Evolutionary conservation across 1,139 yeast genomes (phyloP), one percentile per base, ranked within the genome.

Genomic region (Scheffersomyces segobiensis): DNA sequence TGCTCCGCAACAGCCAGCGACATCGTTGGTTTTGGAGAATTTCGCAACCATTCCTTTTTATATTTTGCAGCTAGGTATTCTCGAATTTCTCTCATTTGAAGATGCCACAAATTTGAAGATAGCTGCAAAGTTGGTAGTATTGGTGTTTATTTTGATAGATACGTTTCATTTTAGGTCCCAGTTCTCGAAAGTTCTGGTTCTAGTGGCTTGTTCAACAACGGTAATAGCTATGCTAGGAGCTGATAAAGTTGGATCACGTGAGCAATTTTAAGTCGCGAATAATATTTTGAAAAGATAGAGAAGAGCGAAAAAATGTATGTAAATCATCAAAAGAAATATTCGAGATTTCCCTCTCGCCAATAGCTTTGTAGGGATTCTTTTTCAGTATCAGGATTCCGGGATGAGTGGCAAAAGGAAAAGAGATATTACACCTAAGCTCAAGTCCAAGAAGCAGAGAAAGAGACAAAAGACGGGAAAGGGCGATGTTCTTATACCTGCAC

Each of bases 361-460:
- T 17, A 32, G 42, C 42, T 32, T 32, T 32, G 17, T 32, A 14
- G 42, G 17, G 12, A 17, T 32, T 32, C 12, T 32, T 26, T 32
- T 12, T 14, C 42, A 32, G 7, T 32, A 10, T 14, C 7, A 32
- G 42, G 14, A 32, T 10, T 32, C 14, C 42, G 12, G 42, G 3
- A 32, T 32, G 42, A 64, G 62, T 53, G 62, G 65, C 57, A 73
- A 71, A 60, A 64, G 76, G 56, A 69, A 70, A 59, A 64, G 71
- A 56, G 68, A 64, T 17, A 50, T 52, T 6, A 58, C 62, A 18
- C 58, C 61, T 50, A 59, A 63, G 53, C 63, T 61, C 17, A 70
- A 66, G 56, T 59, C 67, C 8, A 70, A 67, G 55, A 69, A 65
- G 58, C 65, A 60, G 52, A 66, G 63, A 60, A 63, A 62, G 60